These are phyloP conservation scores for Gryganskiella cystojenkinii DNA, from an alignment of 192 early-diverging fungal genomes.

Conservation along the genomic window DNA sequence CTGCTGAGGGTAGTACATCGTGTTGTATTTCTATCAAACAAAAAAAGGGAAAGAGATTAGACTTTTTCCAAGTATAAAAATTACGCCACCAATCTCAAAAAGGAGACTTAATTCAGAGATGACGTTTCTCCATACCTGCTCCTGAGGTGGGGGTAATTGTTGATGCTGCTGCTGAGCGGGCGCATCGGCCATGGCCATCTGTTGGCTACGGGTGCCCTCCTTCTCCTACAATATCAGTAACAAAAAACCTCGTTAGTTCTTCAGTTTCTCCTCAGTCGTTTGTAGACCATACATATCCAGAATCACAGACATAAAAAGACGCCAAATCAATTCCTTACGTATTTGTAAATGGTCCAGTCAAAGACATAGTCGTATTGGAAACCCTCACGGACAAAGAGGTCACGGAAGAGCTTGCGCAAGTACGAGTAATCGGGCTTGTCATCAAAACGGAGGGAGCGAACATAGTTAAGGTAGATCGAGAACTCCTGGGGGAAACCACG, in stretches of 20 bases:
- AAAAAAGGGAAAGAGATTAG: neutral
- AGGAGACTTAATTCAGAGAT: neutral
- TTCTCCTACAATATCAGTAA: constrained; percentile 28
- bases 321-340: constrained; percentile 47
- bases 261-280: neutral
- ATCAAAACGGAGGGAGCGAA: constrained; percentile 86
- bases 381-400: constrained; percentile 84
- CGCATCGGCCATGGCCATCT: constrained; percentile 16
- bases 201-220: constrained; percentile 45
- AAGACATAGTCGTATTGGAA: constrained; percentile 91
- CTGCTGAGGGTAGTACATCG: neutral
- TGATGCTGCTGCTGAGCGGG: constrained; percentile 18
- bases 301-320: neutral
- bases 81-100: neutral
- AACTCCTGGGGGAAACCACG: constrained; percentile 88
- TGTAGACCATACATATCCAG: neutral
- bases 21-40: neutral
- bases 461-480: constrained; percentile 89
- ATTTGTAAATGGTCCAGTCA: constrained; percentile 88
- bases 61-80: neutral
- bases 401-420: constrained; percentile 87
- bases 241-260: neutral
- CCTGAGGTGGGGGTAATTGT: constrained; percentile 16
- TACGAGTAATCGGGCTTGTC: constrained; percentile 94
- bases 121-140: neutral